Evolutionary conservation across 2,329 filamentous ascomycete species (phyloP).

Genomic region (Verticillium tricorpus): DNA sequence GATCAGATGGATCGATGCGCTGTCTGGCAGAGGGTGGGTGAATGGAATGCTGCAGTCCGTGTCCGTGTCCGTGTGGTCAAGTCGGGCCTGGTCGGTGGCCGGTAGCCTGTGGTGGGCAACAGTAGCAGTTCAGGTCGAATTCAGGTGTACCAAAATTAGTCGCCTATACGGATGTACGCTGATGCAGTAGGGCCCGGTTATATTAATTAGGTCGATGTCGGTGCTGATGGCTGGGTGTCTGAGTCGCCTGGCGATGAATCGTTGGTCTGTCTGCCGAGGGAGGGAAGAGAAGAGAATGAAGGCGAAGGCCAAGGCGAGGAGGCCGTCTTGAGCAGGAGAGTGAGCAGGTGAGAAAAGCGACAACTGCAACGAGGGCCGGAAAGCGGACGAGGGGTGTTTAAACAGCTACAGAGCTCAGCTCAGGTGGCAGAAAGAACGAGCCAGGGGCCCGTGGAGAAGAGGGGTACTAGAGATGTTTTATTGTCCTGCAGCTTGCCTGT

Average conservation of each 20-base stretch:
- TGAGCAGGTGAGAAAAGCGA: neutral
- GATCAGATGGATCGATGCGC: neutral
- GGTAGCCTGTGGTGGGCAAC: neutral
- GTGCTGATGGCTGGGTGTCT: neutral
- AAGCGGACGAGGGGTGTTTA: neutral
- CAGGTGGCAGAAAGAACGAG: neutral
- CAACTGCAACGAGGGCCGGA: neutral
- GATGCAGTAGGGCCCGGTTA: neutral
- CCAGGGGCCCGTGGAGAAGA: constrained; percentile 6
- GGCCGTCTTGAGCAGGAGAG: neutral
- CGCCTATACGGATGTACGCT: neutral
- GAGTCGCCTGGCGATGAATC: neutral
- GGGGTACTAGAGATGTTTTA: constrained; percentile 2
- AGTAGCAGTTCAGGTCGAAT: neutral
- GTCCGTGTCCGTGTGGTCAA: neutral
- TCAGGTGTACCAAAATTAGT: constrained; percentile 1
- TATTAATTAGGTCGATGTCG: neutral
- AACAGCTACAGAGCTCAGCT: neutral
- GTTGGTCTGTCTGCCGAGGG: neutral
- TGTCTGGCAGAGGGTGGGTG: neutral
- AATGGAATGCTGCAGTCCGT: constrained; percentile 2
- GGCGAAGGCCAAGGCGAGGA: neutral
- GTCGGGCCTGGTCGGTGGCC: neutral
- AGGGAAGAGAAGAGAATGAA: neutral
- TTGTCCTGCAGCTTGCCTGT: neutral